Base-by-base conservation (phyloP, 2,329 filamentous ascomycete species). In the Paraphaeosphaeria minitans region DNA sequence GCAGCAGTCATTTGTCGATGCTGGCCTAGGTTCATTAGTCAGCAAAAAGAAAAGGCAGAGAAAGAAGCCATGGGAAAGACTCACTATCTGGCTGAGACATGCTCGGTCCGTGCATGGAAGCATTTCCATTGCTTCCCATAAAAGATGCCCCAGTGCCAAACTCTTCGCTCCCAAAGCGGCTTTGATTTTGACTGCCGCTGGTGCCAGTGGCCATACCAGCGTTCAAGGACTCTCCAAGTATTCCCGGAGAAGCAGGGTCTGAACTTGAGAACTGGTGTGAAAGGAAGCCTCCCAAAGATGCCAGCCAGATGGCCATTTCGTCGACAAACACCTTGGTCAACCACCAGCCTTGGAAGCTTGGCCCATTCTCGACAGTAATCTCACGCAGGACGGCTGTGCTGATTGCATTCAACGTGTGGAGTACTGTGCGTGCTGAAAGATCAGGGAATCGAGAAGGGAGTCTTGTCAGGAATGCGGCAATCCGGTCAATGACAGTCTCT, bases 271-370 rank as follows among this genome's bases (percentile, higher is more conserved):
- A 67, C n/a, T 56, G 63, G 43, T 83, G 81, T 33, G 83, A 82
- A 81, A 97, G 88, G 72, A 97, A 97, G 0, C 94, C 94, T 52
- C 93, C 94, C 68, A 93, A 89, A 69, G 96, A 92, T 0, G 92
- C 92, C 66, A 97, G 82, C 84, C 96, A 97, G 57, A 90, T 84
- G 51, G 93, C 87, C 91, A 96, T 96, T 79, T 98, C 94, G 71
- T 97, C 93, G 53, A 97, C 86, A 83, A 94, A 98, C 58, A 94
- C 93, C 75, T 97, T 97, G 3, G 93, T 93, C 58, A 97, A 91
- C 91, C 91, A 95, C 92, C 92, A 96, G 6, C 90, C 89, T n/a
- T 91, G 89, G 71, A 94, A 96, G 70, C 90, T 93, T 71, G 89
- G 87, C 19, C 89, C 90, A 64, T 90, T 88, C 42, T 87, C 84